Conservation (phyloP, 1,284 basidiomycete genomes). For the Coriolopsis trogii region DNA sequence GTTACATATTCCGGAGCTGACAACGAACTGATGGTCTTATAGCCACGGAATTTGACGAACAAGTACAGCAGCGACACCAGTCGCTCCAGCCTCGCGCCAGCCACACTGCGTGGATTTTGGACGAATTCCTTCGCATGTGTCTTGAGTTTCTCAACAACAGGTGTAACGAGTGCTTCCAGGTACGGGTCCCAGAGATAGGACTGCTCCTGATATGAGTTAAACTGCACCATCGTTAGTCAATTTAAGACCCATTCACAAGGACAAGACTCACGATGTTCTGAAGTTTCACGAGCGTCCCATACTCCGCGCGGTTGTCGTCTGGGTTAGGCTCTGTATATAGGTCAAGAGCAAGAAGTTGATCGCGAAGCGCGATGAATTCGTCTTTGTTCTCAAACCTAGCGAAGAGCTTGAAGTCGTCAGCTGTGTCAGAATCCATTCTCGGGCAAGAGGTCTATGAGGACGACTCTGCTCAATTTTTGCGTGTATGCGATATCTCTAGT, state of each 20-base stretch:
- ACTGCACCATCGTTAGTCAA: constrained; percentile 47
- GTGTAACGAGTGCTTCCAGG: constrained; percentile 82
- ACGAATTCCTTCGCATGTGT: constrained; percentile 53
- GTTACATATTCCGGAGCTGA: neutral
- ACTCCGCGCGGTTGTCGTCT: constrained; percentile 53
- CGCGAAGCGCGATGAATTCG: constrained; percentile 60
- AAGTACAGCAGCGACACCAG: constrained; percentile 76
- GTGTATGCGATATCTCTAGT: too few species aligned
- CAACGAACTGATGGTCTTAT: constrained; percentile 88
- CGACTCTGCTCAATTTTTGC: too few species aligned
- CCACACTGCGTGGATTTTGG: constrained; percentile 37
- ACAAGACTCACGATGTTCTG: constrained; percentile 44
- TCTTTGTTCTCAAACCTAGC: constrained; percentile 63
- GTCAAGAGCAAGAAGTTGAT: constrained; percentile 53
- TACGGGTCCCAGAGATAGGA: constrained; percentile 95
- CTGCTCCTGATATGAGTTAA: constrained; percentile 92
- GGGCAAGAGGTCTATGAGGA: too few species aligned
- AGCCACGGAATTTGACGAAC: constrained; percentile 89
- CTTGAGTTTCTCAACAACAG: constrained; percentile 74
- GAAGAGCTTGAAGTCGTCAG: constrained; percentile 38
- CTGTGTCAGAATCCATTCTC: neutral
- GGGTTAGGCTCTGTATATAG: constrained; percentile 45
- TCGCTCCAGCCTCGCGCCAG: constrained; percentile 48
- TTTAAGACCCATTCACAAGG: neutral
- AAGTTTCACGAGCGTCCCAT: constrained; percentile 42